Evolutionary conservation across 345 rosid genomes (phyloP), one percentile per base, ranked within the genome.

Genomic region (Populus deltoides): DNA sequence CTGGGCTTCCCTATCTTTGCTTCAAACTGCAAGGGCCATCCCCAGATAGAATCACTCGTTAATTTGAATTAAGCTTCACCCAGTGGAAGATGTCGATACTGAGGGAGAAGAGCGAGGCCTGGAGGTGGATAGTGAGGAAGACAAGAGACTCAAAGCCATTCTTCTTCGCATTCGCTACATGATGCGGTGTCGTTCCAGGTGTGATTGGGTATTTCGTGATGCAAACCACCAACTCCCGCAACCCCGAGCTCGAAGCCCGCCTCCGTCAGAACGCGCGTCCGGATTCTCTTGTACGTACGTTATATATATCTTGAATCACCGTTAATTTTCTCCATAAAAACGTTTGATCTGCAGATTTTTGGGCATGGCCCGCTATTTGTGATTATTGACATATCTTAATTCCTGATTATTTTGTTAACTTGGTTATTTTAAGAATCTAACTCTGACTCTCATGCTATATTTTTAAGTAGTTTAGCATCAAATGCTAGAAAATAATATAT

Each of bases 101-200:
- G 78, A 90, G 86, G 84, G 96, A 91, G 87, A 91, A 90, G 83
- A 89, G 93, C 83, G 80, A 75, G 83, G 67, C 91, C 6, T 93
- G 98, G 97, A 81, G 93, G 83, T 90, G 98, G 94, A 36, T 93
- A 25, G 97, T 92, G 86, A 84, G 79, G 89, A 86, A 82, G 87
- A 93, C 97, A 10, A 79, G 93, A 71, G 98, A 91, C 63, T 94
- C 97, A 0, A 96, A 84, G 88, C 85, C 98, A 6, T 94, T 96
- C 92, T 92, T 94, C 90, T 82, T 93, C 57, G 81, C 93, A 13
- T 94, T 96, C 82, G 99, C 97, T 72, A 86, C 99, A 75, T 72
- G 90, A 4, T 96, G 99, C 78, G 97, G 97, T 71, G 95, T 96
- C 71, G 87, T 96, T 71, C 97, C 99, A 0, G 98, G 97, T 12